Evolutionary conservation across 2,329 filamentous ascomycete species (phyloP).

Genomic region (Aspergillus jensenii): DNA sequence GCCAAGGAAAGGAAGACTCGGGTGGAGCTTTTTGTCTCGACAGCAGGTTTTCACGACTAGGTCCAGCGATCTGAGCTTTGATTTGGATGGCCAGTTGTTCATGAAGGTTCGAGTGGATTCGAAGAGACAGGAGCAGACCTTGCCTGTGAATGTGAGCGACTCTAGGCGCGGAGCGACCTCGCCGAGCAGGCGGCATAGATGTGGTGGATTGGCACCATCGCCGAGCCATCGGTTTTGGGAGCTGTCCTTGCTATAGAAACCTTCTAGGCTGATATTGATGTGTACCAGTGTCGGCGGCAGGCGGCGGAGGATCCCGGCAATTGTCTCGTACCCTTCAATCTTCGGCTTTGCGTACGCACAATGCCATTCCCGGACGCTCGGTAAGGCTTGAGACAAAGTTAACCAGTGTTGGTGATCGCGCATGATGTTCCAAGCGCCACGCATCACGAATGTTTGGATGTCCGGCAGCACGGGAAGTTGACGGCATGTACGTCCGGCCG

Average conservation of each 20-base stretch:
- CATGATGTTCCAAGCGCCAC: conserved; percentile 76
- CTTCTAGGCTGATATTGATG: conserved; percentile 68
- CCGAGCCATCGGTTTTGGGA: conserved; percentile 54
- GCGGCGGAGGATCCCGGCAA: conserved; percentile 62
- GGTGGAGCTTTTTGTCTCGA: conserved; percentile 38
- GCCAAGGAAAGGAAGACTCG: conserved; percentile 50
- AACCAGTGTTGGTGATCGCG: conserved; percentile 63
- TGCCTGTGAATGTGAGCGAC: conserved; percentile 70
- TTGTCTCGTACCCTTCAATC: conserved; percentile 69
- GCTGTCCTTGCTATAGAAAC: conserved; percentile 67
- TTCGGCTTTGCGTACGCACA: conserved; percentile 66
- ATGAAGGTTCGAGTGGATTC: conserved; percentile 54
- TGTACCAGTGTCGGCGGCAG: conserved; percentile 61
- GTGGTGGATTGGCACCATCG: conserved; percentile 52
- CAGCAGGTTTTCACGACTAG: conserved; percentile 75
- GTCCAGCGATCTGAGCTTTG: conserved; percentile 63
- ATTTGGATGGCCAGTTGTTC: conserved; percentile 43
- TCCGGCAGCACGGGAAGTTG: conserved; percentile 52
- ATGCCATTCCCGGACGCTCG: conserved; percentile 60
- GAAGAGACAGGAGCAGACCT: conserved; percentile 70
- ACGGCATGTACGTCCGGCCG: conserved; percentile 28
- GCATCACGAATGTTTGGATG: conserved; percentile 68
- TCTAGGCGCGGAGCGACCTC: conserved; percentile 62
- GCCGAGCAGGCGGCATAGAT: conserved; percentile 67
- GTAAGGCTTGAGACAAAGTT: conserved; percentile 61